Conservation (phyloP, 1,284 basidiomycete species). For the Pseudozyma thailandica region DNA sequence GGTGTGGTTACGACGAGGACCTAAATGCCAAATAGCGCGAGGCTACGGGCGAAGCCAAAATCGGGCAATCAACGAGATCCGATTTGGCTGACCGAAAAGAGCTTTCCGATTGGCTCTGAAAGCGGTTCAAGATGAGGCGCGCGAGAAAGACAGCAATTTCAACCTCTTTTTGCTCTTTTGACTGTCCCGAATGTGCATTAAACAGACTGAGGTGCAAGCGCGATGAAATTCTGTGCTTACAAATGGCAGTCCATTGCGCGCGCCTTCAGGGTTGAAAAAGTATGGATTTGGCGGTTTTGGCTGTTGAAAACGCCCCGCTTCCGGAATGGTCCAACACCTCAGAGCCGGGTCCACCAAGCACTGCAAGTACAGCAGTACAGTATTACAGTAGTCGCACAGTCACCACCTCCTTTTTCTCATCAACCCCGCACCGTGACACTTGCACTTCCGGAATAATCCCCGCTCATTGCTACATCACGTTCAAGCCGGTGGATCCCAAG, state of each 20-base stretch:
- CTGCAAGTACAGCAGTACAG: neutral
- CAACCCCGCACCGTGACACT: neutral
- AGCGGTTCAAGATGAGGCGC: neutral
- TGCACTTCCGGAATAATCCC: neutral
- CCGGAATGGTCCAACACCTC: constrained; percentile 18
- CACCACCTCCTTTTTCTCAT: neutral
- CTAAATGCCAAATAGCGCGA: constrained; percentile 2
- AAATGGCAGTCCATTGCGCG: constrained; percentile 1
- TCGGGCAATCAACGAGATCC: neutral
- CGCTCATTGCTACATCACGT: neutral
- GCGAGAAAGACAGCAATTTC: constrained; percentile 9
- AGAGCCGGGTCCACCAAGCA: constrained; percentile 1
- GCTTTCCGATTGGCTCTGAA: constrained; percentile 23
- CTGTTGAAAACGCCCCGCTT: constrained; percentile 26
- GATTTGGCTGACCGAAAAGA: constrained; percentile 23
- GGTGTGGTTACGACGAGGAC: neutral
- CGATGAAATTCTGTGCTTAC: neutral
- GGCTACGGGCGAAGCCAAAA: neutral
- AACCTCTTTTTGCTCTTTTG: constrained; percentile 4
- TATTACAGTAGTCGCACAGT: too few species aligned
- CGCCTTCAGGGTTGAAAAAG: neutral
- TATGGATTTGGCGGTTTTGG: constrained; percentile 13
- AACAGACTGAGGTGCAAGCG: constrained; percentile 1
- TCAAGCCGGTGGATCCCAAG: neutral
- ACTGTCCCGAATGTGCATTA: neutral